A percentile compares a stretch with the other conserved stretches of the same genome.
Evolutionary conservation across 768 basidiomycete genomes (phyloP).

Genomic region (Kwoniella pini): DNA sequence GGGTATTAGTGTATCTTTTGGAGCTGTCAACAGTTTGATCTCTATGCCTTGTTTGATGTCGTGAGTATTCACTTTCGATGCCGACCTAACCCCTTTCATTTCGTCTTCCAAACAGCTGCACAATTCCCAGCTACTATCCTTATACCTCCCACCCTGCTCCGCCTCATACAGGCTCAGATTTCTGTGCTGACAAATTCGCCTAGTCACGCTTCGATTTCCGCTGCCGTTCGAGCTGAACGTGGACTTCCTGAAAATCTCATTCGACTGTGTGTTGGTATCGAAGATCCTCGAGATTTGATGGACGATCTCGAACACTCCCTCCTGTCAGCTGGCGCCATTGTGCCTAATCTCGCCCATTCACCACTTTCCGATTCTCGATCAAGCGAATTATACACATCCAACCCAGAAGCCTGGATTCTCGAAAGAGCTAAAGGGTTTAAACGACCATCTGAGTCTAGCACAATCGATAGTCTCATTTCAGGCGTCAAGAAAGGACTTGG

Average conservation of each 20-base stretch:
- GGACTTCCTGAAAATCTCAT: slow-evolving; percentile 98
- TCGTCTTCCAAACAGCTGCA: too few relatives aligned
- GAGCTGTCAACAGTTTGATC: slow-evolving; percentile 95
- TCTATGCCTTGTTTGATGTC: slow-evolving; percentile 99
- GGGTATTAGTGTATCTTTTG: slow-evolving; percentile 98
- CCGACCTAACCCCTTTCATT: too few relatives aligned
- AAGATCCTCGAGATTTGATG: slow-evolving; percentile 86
- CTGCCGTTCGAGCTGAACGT: slow-evolving; percentile 89
- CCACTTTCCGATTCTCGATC: slow-evolving; percentile 19
- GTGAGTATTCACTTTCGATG: slow-evolving; percentile 61
- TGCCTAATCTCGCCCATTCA: slow-evolving; percentile 35
- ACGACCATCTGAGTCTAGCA: slow-evolving; percentile 28
- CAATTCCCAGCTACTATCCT: too few relatives aligned
- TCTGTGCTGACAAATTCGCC: background rate
- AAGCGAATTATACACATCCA: slow-evolving; percentile 38
- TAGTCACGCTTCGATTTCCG: slow-evolving; percentile 96
- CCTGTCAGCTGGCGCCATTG: slow-evolving; percentile 85
- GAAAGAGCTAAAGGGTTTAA: slow-evolving; percentile 50
- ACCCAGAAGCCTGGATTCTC: slow-evolving; percentile 46
- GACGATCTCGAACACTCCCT: slow-evolving; percentile 94
- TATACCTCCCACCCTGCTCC: too few relatives aligned
- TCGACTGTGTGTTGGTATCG: slow-evolving; percentile 95
- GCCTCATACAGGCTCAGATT: slow-evolving; percentile 1
- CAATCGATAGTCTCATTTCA: slow-evolving; percentile 38
- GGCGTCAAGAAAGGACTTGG: slow-evolving; percentile 42